Evolutionary conservation across 768 basidiomycete species (phyloP), one percentile per base, ranked within the genome.

Genomic region (Suillus tomentosus): DNA sequence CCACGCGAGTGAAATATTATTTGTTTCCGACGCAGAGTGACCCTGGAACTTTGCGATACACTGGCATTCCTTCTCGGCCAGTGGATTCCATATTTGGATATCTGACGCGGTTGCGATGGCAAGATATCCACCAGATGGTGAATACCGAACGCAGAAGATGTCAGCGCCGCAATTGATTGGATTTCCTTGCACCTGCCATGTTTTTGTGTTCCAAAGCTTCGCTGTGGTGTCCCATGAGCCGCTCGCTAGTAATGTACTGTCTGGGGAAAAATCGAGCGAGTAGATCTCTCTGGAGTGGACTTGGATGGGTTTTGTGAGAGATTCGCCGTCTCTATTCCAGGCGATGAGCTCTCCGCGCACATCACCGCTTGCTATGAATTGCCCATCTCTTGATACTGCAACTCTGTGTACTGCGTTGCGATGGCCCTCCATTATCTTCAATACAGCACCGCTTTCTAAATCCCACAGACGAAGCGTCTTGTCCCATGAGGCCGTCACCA

Each of bases 11-110:
- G 47, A 48, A 5, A 5, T 4, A 22, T 24, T 48, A 4, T 6
- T 2, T 24, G 22, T 1, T 48, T 11, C 47, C 7, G 11, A n/a
- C 45, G 45, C n/a, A 48, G 4, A 13, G 22, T 24, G 11, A 48
- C 47, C 47, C 22, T 22, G 1, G 11, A 48, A 48, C 11, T 48
- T 22, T 48, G 22, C 47, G 22, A 48, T 24, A 9, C 36, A 36
- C 7, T 36, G 36, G 47, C 17, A 14, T 48, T 48, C 48, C 22
- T 22, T 14, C 2, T 13, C 13, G 48, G 5, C 3, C 27, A 27
- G 27, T 48, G 51, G 3, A 34, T 53, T 53, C 51, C 51, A 34
- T 53, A 53, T 53, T 53, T 53, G 51, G 9, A 53, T 53, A 19
- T 53, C 3, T 5, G 1, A 7, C 3, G 0, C 1, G 31, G 51